Conservation (phyloP, 2,329 filamentous ascomycete genomes). For the Colletotrichum sp. region DNA sequence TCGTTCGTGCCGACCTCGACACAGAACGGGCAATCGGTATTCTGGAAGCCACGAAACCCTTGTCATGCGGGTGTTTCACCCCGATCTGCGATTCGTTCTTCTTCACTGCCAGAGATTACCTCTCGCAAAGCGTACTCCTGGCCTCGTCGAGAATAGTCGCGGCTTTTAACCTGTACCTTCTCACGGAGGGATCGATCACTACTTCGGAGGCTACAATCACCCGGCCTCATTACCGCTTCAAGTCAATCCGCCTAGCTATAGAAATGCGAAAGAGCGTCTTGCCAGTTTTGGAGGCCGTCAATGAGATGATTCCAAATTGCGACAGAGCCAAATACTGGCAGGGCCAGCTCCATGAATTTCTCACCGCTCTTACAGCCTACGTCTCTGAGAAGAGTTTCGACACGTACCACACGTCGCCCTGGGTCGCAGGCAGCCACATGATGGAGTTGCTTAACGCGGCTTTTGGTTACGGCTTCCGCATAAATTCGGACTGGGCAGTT, state of each 20-base stretch:
- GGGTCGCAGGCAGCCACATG: background rate
- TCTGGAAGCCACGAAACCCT: background rate
- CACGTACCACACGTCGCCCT: background rate
- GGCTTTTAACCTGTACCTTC: background rate
- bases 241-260: background rate
- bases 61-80: background rate
- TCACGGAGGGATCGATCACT: background rate
- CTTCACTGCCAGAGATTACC: background rate
- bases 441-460: background rate
- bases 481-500: background rate
- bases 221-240: background rate
- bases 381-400: background rate
- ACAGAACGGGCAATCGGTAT: background rate
- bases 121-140: background rate
- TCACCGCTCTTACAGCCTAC: background rate
- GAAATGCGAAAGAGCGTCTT: background rate
- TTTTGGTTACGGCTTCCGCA: background rate
- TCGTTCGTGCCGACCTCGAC: background rate
- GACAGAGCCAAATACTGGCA: background rate
- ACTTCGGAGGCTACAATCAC: background rate
- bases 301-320: background rate
- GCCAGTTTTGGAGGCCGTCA: background rate
- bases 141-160: background rate
- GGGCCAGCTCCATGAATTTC: background rate
- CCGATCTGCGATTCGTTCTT: background rate